phyloP scores from a whole-genome alignment of 2,329 filamentous ascomycete species.

The Fusarium sp. region DNA sequence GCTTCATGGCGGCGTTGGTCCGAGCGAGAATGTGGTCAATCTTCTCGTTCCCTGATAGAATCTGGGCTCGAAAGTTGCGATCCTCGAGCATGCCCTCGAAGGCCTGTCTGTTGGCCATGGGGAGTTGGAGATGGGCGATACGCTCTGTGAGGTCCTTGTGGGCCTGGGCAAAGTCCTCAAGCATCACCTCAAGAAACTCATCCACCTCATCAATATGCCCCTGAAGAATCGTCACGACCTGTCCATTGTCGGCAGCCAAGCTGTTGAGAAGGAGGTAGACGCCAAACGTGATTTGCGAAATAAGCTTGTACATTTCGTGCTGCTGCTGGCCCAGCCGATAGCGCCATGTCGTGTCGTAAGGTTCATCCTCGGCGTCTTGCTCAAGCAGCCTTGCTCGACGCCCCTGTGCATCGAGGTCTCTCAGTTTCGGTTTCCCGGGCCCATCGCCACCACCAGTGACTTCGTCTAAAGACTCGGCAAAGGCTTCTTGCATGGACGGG shows the following conservation, averaged over 20 bases:
- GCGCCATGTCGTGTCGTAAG: constrained; percentile 80
- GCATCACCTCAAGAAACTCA: constrained; percentile 85
- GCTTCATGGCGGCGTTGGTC: constrained; percentile 79
- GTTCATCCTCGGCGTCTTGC: constrained; percentile 73
- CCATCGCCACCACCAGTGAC: constrained; percentile 62
- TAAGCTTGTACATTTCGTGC: constrained; percentile 89
- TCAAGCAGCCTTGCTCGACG: constrained; percentile 76
- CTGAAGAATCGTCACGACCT: constrained; percentile 90
- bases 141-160: constrained; percentile 82
- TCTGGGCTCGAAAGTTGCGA: constrained; percentile 80
- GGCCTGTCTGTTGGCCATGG: constrained; percentile 82
- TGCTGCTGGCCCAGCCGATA: constrained; percentile 79
- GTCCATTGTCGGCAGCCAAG: constrained; percentile 87
- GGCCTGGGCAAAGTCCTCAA: constrained; percentile 85
- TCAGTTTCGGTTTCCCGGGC: constrained; percentile 61
- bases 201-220: constrained; percentile 95
- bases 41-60: constrained; percentile 87
- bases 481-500: constrained; percentile 80
- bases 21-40: constrained; percentile 90
- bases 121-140: constrained; percentile 82
- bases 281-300: constrained; percentile 93
- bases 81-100: constrained; percentile 93
- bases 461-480: constrained; percentile 84
- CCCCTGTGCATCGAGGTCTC: constrained; percentile 65
- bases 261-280: constrained; percentile 87